Base-by-base conservation (phyloP, 768 basidiomycete species). In the Termitomyces sp. region DNA sequence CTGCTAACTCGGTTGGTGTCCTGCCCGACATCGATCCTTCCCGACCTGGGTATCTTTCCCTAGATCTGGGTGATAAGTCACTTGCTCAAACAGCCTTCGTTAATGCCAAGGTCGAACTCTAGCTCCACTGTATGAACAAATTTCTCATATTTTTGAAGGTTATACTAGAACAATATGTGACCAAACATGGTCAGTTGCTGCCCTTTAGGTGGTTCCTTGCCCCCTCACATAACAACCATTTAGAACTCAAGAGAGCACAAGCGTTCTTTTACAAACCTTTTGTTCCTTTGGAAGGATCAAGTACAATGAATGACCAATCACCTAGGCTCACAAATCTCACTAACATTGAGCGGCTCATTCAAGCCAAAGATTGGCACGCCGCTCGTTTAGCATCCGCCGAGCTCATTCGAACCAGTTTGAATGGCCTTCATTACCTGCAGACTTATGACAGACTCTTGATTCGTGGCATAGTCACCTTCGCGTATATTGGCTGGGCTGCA, bases 391-490 rank as follows among this genome's bases (percentile, higher is more conserved):
- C 67, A 22, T 82, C 86, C 1, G 65, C 70, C 2, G 68, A 77
- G 19, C 74, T 91, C 11, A 84, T 89, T 44, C 57, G 75, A 35
- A 61, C 72, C 11, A 74, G 78, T 6, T 71, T 91, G 5, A 69
- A 73, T 37, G 90, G 90, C 0, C 69, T 91, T 32, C 82, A 84
- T 30, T 93, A 93, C 64, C 78, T 93, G 5, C 87, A 93, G 67
- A 92, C 88, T 65, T 93, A 93, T 66, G 90, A 94, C 64, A 83
- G 88, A 17, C 72, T 80, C 30, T 69, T 93, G 44, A 85, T 94
- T 28, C 80, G 84, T 15, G 70, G 64, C 2, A 82, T 93, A 58
- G 90, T 92, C 49, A 78, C 78, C 1, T 64, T 77, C 7, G 90
- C 88, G 1, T 93, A 94, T 67, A 65, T 77, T 2, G 90, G 90